Evolutionary conservation across 2,329 filamentous ascomycete genomes (phyloP), one percentile per base, ranked within the genome.

Genomic region (Xylaria sp.): DNA sequence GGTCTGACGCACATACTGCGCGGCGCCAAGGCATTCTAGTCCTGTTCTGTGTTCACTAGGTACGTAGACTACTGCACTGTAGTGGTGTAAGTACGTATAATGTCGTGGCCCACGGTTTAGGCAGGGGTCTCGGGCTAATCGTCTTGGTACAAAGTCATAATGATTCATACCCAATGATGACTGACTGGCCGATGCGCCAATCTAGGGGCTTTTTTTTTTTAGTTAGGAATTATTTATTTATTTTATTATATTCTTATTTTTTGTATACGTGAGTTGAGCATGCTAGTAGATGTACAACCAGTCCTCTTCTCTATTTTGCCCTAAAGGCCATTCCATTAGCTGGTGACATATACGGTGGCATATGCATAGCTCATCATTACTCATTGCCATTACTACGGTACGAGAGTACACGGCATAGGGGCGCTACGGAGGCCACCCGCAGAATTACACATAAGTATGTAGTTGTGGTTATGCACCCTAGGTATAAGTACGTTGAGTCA

Each of bases 111-210:
- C 6, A 15, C 2, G 41, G 19, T 47, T 47, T 53, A 23, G 29
- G 33, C 33, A 25, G 41, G 19, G 15, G 21, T 3, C 19, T 17
- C 29, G 41, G 2, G n/a, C 29, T 21, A 48, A 11, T 35, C 11
- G 33, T n/a, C 10, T 8, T 7, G 21, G 15, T 38, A n/a, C 17
- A 17, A n/a, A 47, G 40, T 35, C 35, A 48, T 59, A 17, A 54
- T 59, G 49, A 59, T 54, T 59, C 41, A 58, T 57, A 29, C 33
- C 15, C 10, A 23, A 38, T 21, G 31, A 44, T 54, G 31, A 37
- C 25, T 37, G 19, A 17, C 23, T 19, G 9, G n/a, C n/a, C 11
- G 38, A 37, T 21, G 15, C 41, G 13, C 19, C 2, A 29, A 17
- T 46, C 19, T 54, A 6, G 19, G n/a, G n/a, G n/a, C n/a, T n/a